Evolutionary conservation across 2,329 filamentous ascomycete species (phyloP), one percentile per base, ranked within the genome.

Genomic region (Zasmidium angulare): DNA sequence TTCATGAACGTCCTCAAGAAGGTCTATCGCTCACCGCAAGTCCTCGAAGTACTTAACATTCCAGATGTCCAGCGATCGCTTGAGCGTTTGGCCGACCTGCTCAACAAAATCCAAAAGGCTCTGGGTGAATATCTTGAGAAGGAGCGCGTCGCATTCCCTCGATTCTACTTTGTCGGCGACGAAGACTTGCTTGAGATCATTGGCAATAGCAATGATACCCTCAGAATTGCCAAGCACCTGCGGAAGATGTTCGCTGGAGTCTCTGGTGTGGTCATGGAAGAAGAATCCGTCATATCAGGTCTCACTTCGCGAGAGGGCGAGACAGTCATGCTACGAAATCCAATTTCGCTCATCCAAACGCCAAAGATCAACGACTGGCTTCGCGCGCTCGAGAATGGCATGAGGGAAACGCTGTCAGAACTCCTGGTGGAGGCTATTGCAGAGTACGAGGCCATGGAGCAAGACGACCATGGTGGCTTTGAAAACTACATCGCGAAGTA

Each of bases 1-100:
- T 99, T 99, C 79, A 89, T 96, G 72, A 87, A 91, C n/a, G 92
- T 99, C 46, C 96, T 99, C 91, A 98, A 98, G 80, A 99, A 98
- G 76, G 95, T 98, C 48, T 93, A 96, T 78, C 96, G 96, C 74
- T 93, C 93, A 54, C 93, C 95, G 0, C 95, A 93, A 69, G 91
- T 99, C 6, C 84, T 99, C 49, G 96, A 99, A 73, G 93, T 99
- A 1, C 86, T 99, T 58, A 92, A 92, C 66, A 99, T 99, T 59
- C 89, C 92, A 11, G 95, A 95, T 50, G 92, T 96, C 0, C 95
- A 99, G 71, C 96, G 96, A 74, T 96, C 93, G 1, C 79, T 99
- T 4, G 96, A 99, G 78, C 89, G 95, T 67, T 82, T 99, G 55
- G 93, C 93, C n/a, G 95, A 99, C 73, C 82, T 98, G 67, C 84